Base-by-base conservation (phyloP, 2,329 filamentous ascomycete genomes). In the Pestalotiopsis sp. region DNA sequence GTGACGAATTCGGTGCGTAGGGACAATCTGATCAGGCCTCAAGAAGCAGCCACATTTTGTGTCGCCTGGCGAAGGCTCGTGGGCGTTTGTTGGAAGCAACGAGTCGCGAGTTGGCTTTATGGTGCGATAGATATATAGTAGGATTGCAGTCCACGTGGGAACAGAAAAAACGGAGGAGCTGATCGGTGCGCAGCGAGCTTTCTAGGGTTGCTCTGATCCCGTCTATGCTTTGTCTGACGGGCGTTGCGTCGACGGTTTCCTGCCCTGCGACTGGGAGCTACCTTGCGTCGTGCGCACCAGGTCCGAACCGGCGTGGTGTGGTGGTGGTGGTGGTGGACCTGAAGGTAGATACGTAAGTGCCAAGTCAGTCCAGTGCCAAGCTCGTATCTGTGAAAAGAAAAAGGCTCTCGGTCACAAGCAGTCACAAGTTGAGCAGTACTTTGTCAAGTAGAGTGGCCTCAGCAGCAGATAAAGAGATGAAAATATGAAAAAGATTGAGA, bases 1-100 rank as follows among this genome's bases (percentile, higher is more conserved):
- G 67, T 71, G 27, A 58, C 59, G 25, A 23, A 56, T 67, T 66
- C 12, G 9, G 62, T 49, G 41, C 17, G 57, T 59, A 27, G 61
- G 59, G 17, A n/a, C 27, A 20, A 36, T 62, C 12, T 62, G n/a
- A 20, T 38, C 59, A 39, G n/a, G n/a, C n/a, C 6, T 11, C 17
- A 39, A 31, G 27, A 62, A n/a, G 27, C 31, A 27, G 31, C 38
- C 31, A 62, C 59, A 62, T 62, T 20, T 62, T 62, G 27, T 52
- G 45, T 14, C 38, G 17, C 11, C 59, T n/a, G 59, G 20, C 45
- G 45, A 20, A 52, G 45, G 17, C 17, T 52, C 45, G 45, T 52
- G 6, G 17, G 17, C 17, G 17, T 36, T 36, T 7, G 31, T 36
- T 6, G 20, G 45, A 52, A 20, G 45, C 45, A 52, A n/a, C 45